Evolutionary conservation across 139 green algal genomes (phyloP), one percentile per base, ranked within the genome.

Genomic region (Ulvella scutata): DNA sequence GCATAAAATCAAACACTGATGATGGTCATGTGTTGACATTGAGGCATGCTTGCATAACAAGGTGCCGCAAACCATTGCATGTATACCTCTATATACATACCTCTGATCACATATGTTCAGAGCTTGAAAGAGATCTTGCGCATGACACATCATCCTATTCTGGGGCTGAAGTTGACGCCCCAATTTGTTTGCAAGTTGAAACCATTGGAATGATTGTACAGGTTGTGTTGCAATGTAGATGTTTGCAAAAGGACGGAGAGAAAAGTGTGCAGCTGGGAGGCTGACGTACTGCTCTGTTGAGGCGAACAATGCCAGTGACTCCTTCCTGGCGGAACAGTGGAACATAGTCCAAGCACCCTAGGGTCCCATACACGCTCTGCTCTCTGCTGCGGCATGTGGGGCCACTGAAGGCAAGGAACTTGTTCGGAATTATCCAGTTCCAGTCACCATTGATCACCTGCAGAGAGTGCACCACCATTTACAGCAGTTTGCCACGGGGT

Each of bases 281-380:
- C 4, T 0, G n/a, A 2, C 62, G 28, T 76, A 88, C 87, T 77
- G 88, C 88, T 74, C 93, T 95, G 84, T 97, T 97, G 13, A 97
- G 84, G 3, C 92, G 87, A 31, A 97, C 86, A 23, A 97, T 80
- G 4, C 82, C 81, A 10, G 79, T 85, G 3, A 97, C 84, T 0
- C 86, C 84, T 4, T 78, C 78, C 37, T 85, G 62, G 10, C 72
- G 74, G 80, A 88, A 96, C 79, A 94, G 95, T 10, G 86, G 77
- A 43, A 85, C 83, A 79, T 97, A 97, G 82, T 97, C 91, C 82
- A 97, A 90, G 3, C 90, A 90, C 44, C 85, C 87, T 74, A 89
- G 84, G 6, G 87, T 86, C 6, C 62, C 75, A 23, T 91, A 88
- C n/a, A 26, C 51, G 20, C 51, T 67, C n/a, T 67, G 51, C 75